Base-by-base conservation (phyloP, 805 yeast species). In the Saccharomyces paradoxus region DNA sequence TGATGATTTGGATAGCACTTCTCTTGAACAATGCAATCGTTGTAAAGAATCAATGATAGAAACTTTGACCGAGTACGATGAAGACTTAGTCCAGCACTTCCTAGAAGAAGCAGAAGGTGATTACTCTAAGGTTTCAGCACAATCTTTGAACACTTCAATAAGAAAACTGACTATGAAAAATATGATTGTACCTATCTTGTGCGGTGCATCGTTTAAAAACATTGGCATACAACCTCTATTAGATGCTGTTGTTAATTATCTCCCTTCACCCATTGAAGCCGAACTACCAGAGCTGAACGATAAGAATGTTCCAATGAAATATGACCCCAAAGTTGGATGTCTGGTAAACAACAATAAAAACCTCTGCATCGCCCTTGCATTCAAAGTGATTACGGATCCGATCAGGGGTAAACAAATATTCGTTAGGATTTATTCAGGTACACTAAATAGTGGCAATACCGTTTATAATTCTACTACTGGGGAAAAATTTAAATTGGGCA, bases 211-310 rank as follows among this genome's bases (percentile, higher is more conserved):
- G 53, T 94, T 92, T 71, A 80, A 78, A 60, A 92, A 92, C 67
- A 87, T 92, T 49, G 99, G 99, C 27, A 96, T 94, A 2, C 98
- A 94, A 67, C 97, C 98, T 1, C 73, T 94, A 50, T 71, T 94
- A 70, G 97, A 92, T 69, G 91, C 95, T 0, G 79, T 91, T 12
- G 79, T 82, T 1, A 79, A 80, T 53, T 94, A 80, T 62, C 72
- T 94, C 17, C 98, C 99, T 0, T 82, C 90, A 1, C 98, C 98
- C 1, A 59, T 78, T 2, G 90, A 90, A 57, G 75, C 78, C 0
- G 66, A 66, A 1, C 60, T 78, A 2, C 94, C 96, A 0, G 82
- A 81, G 49, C 76, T 85, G 2, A 65, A 62, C 41, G 55, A 63
- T 28, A 53, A 51, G 12, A 58, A 58, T 28, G 53, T 72, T 10